Evolutionary conservation across 768 basidiomycete species (phyloP).

Genomic region (Cystoderma amianthinum): DNA sequence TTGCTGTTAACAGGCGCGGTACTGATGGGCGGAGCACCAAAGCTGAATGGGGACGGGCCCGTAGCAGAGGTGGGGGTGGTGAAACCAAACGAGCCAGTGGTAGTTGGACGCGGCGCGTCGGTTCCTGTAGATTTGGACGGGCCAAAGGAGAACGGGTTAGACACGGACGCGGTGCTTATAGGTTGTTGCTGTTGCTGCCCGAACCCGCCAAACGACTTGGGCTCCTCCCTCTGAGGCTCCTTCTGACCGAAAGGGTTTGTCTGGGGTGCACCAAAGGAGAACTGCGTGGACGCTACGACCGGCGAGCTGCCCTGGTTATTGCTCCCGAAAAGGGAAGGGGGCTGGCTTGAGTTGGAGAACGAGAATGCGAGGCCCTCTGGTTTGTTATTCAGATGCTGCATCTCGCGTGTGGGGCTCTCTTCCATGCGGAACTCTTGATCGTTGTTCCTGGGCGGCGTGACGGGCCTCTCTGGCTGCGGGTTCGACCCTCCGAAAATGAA

Average conservation of each 20-base stretch:
- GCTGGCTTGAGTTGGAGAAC: conserved; percentile 16
- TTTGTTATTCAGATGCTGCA: conserved; percentile 42
- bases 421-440: conserved; percentile 76
- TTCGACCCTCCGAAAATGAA: conserved; percentile 46
- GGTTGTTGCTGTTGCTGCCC: conserved; percentile 31
- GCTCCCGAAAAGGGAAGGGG: conserved; percentile 22
- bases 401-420: conserved; percentile 69
- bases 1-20: conserved; percentile 19
- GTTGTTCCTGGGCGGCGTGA: conserved; percentile 57
- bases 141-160: conserved; percentile 38
- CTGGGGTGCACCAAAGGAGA: conserved; percentile 33
- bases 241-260: conserved; percentile 41
- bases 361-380: conserved; percentile 40
- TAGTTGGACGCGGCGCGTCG: conserved; percentile 30
- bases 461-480: conserved; percentile 35
- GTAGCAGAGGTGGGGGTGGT: conserved; percentile 29
- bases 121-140: conserved; percentile 24
- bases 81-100: conserved; percentile 43
- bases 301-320: conserved; percentile 13
- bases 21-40: conserved; percentile 30
- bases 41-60: conserved; percentile 35
- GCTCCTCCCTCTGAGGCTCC: conserved; percentile 38
- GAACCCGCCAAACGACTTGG: conserved; percentile 42
- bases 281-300: conserved; percentile 21
- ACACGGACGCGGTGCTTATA: conserved; percentile 19